Percentiles rank a stretch among this genome's conserved stretches.
phyloP scores from a whole-genome alignment of 2,329 filamentous ascomycete genomes.

The Tolypocladium nubicola region DNA sequence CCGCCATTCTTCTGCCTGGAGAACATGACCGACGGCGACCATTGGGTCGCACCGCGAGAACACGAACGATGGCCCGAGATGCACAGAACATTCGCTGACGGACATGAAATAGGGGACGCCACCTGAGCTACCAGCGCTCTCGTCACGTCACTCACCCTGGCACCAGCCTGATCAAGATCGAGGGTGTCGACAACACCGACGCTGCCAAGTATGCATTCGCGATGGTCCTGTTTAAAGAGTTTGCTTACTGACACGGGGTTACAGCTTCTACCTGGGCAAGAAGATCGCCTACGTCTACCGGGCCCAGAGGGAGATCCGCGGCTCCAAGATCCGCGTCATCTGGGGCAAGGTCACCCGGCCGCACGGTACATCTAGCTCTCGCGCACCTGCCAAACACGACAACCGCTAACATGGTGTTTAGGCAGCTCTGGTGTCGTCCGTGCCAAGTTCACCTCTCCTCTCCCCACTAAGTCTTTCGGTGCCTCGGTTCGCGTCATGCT shows the following conservation, averaged over 20 bases:
- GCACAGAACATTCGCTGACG: constrained; percentile 16
- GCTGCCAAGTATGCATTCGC: constrained; percentile 64
- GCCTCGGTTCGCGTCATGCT: constrained; percentile 94
- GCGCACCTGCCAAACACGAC: neutral
- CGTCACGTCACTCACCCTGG: constrained; percentile 85
- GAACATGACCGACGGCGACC: neutral
- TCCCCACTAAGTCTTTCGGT: constrained; percentile 93
- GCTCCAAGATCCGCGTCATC: constrained; percentile 97
- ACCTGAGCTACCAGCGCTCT: constrained; percentile 95
- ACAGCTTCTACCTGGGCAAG: constrained; percentile 94
- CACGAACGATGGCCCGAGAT: constrained; percentile 1
- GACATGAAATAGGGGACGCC: constrained; percentile 64
- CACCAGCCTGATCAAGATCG: constrained; percentile 95
- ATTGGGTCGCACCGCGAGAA: neutral
- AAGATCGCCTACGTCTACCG: constrained; percentile 98
- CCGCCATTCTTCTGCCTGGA: neutral
- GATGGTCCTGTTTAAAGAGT: no score
- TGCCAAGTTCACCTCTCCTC: constrained; percentile 93
- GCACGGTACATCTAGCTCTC: constrained; percentile 56
- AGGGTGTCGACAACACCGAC: constrained; percentile 87
- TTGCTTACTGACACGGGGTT: constrained; percentile 13
- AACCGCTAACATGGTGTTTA: constrained; percentile 20
- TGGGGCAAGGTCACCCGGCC: constrained; percentile 97
- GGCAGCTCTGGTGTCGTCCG: constrained; percentile 97
- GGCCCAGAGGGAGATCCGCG: constrained; percentile 85